Conservation (phyloP, 352 stramenopile genomes). For the Phytophthora pistaciae region DNA sequence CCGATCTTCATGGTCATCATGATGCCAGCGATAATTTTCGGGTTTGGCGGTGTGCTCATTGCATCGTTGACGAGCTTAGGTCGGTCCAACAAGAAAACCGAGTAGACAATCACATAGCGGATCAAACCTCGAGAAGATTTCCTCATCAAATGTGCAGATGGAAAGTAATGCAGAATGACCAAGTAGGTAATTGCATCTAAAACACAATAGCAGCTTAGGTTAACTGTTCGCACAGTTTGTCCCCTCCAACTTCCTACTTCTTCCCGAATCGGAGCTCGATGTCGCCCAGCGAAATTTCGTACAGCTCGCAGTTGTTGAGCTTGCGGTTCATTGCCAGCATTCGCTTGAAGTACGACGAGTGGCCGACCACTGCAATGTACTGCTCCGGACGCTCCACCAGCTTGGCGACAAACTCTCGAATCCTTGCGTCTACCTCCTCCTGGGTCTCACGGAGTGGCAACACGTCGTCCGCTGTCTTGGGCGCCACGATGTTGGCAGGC, state of each 20-base stretch:
- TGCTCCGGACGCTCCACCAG: constrained; percentile 64
- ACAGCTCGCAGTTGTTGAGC: constrained; percentile 85
- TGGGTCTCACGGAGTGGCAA: constrained; percentile 63
- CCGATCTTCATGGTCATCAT: constrained; percentile 85
- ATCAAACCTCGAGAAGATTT: no score
- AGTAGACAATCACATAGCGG: constrained; percentile 1
- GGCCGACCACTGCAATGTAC: constrained; percentile 84
- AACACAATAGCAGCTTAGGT: background rate
- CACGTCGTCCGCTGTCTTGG: constrained; percentile 56
- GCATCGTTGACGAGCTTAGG: constrained; percentile 60
- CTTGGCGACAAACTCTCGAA: constrained; percentile 64
- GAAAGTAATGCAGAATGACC: background rate
- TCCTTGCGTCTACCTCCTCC: constrained; percentile 70
- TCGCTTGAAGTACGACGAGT: constrained; percentile 89
- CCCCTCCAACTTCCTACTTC: background rate
- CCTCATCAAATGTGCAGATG: no score
- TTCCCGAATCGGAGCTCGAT: constrained; percentile 31
- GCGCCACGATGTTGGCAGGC: constrained; percentile 31
- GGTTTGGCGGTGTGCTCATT: constrained; percentile 59
- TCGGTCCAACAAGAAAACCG: constrained; percentile 35
- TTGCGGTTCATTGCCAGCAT: constrained; percentile 85
- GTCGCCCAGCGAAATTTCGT: constrained; percentile 35
- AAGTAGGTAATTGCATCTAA: no score
- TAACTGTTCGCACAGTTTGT: background rate
- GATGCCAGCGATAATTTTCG: constrained; percentile 77